Conservation (phyloP, 1,139 yeast species). For the Magnusiomyces tetraspermus region DNA sequence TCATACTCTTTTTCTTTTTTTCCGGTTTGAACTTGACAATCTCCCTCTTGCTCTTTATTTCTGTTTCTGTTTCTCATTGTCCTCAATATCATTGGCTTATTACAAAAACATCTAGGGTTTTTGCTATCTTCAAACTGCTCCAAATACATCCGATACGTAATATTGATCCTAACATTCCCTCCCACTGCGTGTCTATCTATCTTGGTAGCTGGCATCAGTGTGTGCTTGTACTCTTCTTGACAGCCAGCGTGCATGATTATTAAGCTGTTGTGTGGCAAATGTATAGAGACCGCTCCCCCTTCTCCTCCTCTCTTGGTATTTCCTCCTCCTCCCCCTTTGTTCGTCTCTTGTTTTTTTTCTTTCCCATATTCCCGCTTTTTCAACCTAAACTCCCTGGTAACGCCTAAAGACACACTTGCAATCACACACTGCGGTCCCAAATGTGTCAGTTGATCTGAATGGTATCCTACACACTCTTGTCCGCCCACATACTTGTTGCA, state of each 20-base stretch:
- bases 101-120: constrained; percentile 46
- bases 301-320: neutral
- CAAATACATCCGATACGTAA: constrained; percentile 53
- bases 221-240: constrained; percentile 62
- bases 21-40: constrained; percentile 1
- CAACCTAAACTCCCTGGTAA: constrained; percentile 55
- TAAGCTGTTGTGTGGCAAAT: constrained; percentile 55
- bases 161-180: constrained; percentile 45
- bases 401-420: constrained; percentile 58
- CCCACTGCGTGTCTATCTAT: constrained; percentile 39
- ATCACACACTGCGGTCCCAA: constrained; percentile 62
- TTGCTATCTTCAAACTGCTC: constrained; percentile 28
- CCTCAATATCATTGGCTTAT: constrained; percentile 38
- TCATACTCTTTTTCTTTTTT: constrained; percentile 20
- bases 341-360: neutral
- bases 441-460: constrained; percentile 59
- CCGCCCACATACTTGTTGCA: constrained; percentile 46
- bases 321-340: neutral
- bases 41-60: no score
- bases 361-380: constrained; percentile 25
- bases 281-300: constrained; percentile 38
- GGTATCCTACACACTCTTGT: constrained; percentile 54
- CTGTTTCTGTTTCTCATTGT: constrained; percentile 28
- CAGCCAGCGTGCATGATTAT: constrained; percentile 67
- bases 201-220: constrained; percentile 37